Base-by-base conservation (phyloP, 345 rosid species). In the Psidium guajava region DNA sequence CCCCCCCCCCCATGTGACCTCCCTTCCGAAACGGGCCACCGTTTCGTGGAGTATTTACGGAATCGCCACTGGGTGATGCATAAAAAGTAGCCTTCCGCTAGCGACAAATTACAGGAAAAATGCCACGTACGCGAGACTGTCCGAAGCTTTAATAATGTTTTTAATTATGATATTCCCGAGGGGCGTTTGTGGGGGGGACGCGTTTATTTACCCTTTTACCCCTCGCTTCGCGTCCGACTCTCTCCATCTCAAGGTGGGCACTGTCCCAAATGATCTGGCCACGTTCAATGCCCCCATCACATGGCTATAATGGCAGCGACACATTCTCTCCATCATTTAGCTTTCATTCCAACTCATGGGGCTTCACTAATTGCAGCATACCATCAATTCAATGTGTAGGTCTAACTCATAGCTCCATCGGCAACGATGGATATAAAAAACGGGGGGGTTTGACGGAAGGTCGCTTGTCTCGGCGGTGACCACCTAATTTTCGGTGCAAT, bases 221-320 rank as follows among this genome's bases (percentile, higher is more conserved):
- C 83, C 83, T 81, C 3, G 5, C 36, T 16, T 51, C 83, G 54
- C 49, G 55, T 81, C 83, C 36, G 24, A 24, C 44, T 6, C 44
- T 42, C 6, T 42, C 44, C 4, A 4, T 81, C 49, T 55, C 5
- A 3, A 74, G 53, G 40, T 49, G 69, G 14, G 55, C 42, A 69
- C 32, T 80, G 49, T 53, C 82, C 44, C 6, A 28, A 36, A 4
- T 88, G 89, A 87, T 50, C 90, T 87, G 90, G 54, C 88, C 90
- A 87, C 87, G 90, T 86, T 87, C 27, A 5, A 77, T 77, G 47
- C 25, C 47, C 85, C 18, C 73, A 14, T 85, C 86, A 85, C 83
- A 85, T 85, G 86, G 83, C 54, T 40, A 20, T 54, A 47, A 49
- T 61, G 69, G 40, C 7, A 25, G 44, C 61, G 42, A 5, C 15